Conservation (phyloP, 2,329 filamentous ascomycete species). For the Lachnellula hyalina region DNA sequence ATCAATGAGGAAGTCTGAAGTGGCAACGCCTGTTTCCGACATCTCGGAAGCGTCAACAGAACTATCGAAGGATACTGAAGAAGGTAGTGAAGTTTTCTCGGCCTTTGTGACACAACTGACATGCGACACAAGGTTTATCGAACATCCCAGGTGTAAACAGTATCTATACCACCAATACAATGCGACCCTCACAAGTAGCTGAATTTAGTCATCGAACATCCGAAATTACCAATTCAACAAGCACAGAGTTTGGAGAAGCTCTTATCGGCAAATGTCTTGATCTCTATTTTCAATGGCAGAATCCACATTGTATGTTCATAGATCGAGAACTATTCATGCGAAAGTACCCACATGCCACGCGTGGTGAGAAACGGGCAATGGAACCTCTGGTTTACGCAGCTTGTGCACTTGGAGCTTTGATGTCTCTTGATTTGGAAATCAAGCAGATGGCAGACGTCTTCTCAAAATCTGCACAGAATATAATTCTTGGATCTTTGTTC, state of each 20-base stretch:
- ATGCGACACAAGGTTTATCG: too few relatives aligned
- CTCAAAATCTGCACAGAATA: background rate
- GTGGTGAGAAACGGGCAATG: conserved; percentile 8
- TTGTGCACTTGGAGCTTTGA: conserved; percentile 13
- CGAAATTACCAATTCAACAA: background rate
- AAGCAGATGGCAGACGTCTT: conserved; percentile 5
- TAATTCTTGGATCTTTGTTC: background rate
- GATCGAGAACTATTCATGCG: conserved; percentile 17
- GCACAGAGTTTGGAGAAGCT: background rate
- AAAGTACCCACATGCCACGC: conserved; percentile 5
- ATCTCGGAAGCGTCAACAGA: too few relatives aligned
- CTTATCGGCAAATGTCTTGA: conserved; percentile 11
- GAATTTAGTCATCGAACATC: too few relatives aligned
- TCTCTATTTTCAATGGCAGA: conserved; percentile 18
- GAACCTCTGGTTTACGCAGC: conserved; percentile 9
- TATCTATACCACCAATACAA: too few relatives aligned
- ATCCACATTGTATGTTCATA: conserved; percentile 15
- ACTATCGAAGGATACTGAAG: too few relatives aligned
- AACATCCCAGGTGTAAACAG: too few relatives aligned
- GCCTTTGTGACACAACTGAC: too few relatives aligned
- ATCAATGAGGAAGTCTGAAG: too few relatives aligned
- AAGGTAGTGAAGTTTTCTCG: too few relatives aligned
- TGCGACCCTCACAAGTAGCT: too few relatives aligned
- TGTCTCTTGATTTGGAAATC: conserved; percentile 7
- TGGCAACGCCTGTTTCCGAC: too few relatives aligned